Conservation (phyloP, 176 grass and related monocot species). For the Aegilops tauschii region DNA sequence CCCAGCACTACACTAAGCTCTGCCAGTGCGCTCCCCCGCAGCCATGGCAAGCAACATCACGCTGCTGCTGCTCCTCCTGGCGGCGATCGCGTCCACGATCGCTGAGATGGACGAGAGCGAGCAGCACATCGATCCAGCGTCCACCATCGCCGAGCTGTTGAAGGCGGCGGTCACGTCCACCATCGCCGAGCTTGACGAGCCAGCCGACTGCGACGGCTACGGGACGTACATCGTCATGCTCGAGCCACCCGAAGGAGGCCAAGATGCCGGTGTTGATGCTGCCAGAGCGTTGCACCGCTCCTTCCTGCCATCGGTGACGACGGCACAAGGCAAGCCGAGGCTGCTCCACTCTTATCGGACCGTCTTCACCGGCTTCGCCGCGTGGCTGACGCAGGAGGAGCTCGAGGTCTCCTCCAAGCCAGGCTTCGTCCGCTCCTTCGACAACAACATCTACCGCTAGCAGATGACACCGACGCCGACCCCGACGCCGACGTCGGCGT, state of each 20-base stretch:
- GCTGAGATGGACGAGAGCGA: not conserved
- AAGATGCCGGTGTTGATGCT: not conserved
- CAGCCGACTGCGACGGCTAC: not conserved
- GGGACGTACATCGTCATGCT: not conserved
- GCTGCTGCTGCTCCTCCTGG: not conserved
- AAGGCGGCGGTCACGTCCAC: not conserved
- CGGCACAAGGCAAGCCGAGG: not conserved
- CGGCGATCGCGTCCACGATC: not conserved
- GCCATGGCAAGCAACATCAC: not conserved
- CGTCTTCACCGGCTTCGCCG: not conserved
- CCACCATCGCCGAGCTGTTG: not conserved
- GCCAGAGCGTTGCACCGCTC: not conserved
- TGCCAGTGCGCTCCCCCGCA: no score
- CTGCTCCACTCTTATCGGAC: not conserved
- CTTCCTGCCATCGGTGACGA: not conserved
- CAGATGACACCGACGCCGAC: not conserved
- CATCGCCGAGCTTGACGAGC: not conserved
- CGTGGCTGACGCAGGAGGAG: not conserved
- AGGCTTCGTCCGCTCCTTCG: not conserved
- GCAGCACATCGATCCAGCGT: not conserved
- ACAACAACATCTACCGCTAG: not conserved
- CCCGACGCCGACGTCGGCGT: no score
- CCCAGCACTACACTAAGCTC: no score
- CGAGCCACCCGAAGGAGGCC: not conserved
- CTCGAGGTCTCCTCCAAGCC: not conserved